Evolutionary conservation across 371 early-diverging fungal genomes (phyloP).

Genomic region (Syncephalastrum monosporum): DNA sequence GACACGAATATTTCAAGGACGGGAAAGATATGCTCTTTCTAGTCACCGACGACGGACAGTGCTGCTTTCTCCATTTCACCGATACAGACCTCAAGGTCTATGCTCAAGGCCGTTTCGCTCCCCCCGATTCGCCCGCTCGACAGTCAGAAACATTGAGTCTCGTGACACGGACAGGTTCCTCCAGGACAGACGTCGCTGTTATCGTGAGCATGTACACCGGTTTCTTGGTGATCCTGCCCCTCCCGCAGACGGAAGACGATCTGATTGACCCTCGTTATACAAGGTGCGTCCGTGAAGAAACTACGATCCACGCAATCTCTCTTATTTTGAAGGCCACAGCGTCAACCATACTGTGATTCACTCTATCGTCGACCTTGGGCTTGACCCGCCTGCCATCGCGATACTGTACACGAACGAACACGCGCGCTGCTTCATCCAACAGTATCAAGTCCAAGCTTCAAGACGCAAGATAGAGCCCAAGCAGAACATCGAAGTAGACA

Average conservation of each 20-base stretch:
- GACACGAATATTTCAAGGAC: conserved; percentile 21
- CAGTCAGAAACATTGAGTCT: conserved; percentile 17
- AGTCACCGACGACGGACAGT: conserved; percentile 47
- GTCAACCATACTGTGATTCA: conserved; percentile 68
- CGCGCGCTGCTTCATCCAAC: conserved; percentile 56
- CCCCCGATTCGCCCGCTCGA: conserved; percentile 39
- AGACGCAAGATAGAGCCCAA: conserved; percentile 31
- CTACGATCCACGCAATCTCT: not conserved
- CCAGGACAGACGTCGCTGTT: conserved; percentile 8
- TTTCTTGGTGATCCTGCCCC: conserved; percentile 25
- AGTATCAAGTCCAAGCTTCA: conserved; percentile 53
- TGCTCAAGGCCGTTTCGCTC: conserved; percentile 43
- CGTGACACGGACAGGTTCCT: too few relatives aligned
- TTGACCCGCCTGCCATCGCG: conserved; percentile 51
- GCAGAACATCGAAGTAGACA: conserved; percentile 23
- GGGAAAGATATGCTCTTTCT: conserved; percentile 48
- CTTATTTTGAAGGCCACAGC: conserved; percentile 23
- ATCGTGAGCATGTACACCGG: conserved; percentile 61
- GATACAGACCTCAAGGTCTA: conserved; percentile 48
- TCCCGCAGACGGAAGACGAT: conserved; percentile 25
- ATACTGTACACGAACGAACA: conserved; percentile 69
- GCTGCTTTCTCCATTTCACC: conserved; percentile 56
- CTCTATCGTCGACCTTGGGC: conserved; percentile 57
- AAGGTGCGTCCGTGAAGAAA: conserved; percentile 1
- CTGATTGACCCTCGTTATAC: conserved; percentile 22